Evolutionary conservation across 257 asterid species (phyloP), one percentile per base, ranked within the genome.

Genomic region (Przewalskia tangutica): DNA sequence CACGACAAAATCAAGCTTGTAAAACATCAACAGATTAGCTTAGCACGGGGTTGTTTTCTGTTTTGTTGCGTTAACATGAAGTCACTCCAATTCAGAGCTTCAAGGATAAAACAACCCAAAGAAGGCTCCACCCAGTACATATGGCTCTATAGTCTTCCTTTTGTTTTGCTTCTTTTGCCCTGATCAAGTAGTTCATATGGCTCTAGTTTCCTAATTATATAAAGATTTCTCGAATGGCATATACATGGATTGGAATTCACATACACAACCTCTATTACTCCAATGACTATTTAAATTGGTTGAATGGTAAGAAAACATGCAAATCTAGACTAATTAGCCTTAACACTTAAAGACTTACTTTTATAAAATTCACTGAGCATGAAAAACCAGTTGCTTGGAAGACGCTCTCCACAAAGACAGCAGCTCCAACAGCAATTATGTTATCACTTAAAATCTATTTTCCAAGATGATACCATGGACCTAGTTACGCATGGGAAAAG

Each of bases 141-240:
- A n/a, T 68, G 67, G 73, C 51, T 62, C 51, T 62, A 17, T 16
- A 20, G 11, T n/a, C 17, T 27, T 32, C 71, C 46, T 68, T 89
- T 42, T 65, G 12, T 55, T 79, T 70, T 75, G 67, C 40, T 34
- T 67, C 83, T 70, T 34, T 84, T 77, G 76, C 10, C 77, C 83
- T 84, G 77, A 68, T 40, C 54, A 68, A 65, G 23, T 66, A 94
- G 97, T 87, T 92, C 86, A 92, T 94, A 97, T 90, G 89, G 85
- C 77, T 42, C 38, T n/a, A 18, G 34, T 42, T 7, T 44, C 77
- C 77, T 5, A 70, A 70, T 70, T 70, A 70, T 70, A 70, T n/a
- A 18, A 70, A 70, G 77, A 70, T 44, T 5, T 5, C 77, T 42
- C 2, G 8, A 70, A 38, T 70, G 44, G 10, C 5, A 5, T n/a